A percentile compares a stretch with the other conserved stretches of the same genome.
Conservation (phyloP, 2,329 filamentous ascomycete genomes). For the Xylaria sp. region DNA sequence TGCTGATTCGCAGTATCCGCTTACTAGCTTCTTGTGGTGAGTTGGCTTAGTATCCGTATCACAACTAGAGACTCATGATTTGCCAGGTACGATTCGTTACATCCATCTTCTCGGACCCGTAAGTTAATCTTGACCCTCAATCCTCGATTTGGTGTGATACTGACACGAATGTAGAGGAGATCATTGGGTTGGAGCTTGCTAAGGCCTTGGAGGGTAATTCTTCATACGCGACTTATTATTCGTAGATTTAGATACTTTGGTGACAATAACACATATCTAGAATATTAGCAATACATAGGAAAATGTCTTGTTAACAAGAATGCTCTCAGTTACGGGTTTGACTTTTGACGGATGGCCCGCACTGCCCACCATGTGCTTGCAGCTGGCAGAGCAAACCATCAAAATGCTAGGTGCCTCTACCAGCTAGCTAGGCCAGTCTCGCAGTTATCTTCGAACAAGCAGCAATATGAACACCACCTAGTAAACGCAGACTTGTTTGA, state of each 20-base stretch:
- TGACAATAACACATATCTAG: too few species aligned
- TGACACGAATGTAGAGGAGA: slow-evolving; percentile 47
- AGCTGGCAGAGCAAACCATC: slow-evolving; percentile 14
- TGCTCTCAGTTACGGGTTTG: not conserved
- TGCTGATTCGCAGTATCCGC: slow-evolving; percentile 52
- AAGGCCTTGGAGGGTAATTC: slow-evolving; percentile 41
- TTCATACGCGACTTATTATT: slow-evolving; percentile 37
- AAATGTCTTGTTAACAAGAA: not conserved
- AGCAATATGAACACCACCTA: not conserved
- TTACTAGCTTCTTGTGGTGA: slow-evolving; percentile 75
- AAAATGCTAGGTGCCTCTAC: not conserved
- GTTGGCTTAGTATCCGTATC: slow-evolving; percentile 1
- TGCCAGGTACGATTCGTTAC: slow-evolving; percentile 71
- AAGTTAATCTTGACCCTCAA: slow-evolving; percentile 50
- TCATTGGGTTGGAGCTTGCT: slow-evolving; percentile 56
- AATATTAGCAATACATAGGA: not conserved
- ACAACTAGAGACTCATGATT: slow-evolving; percentile 12
- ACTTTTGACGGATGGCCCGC: not conserved
- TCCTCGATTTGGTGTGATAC: not conserved
- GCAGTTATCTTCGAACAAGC: not conserved
- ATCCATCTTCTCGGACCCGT: slow-evolving; percentile 74
- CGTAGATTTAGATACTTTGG: not conserved
- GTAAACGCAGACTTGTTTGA: not conserved
- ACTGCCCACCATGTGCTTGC: slow-evolving; percentile 13
- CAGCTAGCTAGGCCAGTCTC: not conserved